A percentile compares a stretch with the other conserved stretches of the same genome.
These are phyloP conservation scores for Helichrysum umbraculigerum DNA, from an alignment of 129 eudicot genomes.

Conservation along the genomic window DNA sequence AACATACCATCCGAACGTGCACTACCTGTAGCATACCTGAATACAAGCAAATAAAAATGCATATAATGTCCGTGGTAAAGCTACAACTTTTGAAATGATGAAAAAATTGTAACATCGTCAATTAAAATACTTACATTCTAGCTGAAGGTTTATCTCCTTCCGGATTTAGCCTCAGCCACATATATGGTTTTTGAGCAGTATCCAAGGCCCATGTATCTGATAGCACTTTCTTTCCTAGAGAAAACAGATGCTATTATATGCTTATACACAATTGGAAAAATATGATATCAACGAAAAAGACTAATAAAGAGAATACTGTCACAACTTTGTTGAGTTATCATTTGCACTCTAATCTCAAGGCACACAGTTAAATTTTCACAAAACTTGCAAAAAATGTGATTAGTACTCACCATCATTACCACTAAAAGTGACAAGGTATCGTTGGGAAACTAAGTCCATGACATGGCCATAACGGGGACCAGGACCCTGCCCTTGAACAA, in stretches of 20 bases:
- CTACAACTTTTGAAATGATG: background rate
- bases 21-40: conserved; percentile 94
- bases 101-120: background rate
- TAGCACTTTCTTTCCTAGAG: conserved; percentile 84
- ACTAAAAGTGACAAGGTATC: conserved; percentile 85
- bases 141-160: conserved; percentile 98
- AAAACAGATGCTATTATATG: conserved; percentile 18
- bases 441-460: conserved; percentile 90
- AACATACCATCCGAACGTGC: conserved; percentile 98
- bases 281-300: background rate
- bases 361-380: background rate
- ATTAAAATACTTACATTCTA: conserved; percentile 71
- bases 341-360: background rate
- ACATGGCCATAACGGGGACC: conserved; percentile 97
- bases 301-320: conserved; percentile 17
- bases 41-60: conserved; percentile 10
- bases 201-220: conserved; percentile 94
- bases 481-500: conserved; percentile 97
- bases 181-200: conserved; percentile 96
- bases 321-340: background rate
- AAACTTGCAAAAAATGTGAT: background rate
- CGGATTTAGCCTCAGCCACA: conserved; percentile 79
- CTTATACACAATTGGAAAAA: background rate
- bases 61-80: background rate
- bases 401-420: conserved; percentile 89